Conservation (phyloP, 805 yeast species). For the Yamadazyma akitaensis region DNA sequence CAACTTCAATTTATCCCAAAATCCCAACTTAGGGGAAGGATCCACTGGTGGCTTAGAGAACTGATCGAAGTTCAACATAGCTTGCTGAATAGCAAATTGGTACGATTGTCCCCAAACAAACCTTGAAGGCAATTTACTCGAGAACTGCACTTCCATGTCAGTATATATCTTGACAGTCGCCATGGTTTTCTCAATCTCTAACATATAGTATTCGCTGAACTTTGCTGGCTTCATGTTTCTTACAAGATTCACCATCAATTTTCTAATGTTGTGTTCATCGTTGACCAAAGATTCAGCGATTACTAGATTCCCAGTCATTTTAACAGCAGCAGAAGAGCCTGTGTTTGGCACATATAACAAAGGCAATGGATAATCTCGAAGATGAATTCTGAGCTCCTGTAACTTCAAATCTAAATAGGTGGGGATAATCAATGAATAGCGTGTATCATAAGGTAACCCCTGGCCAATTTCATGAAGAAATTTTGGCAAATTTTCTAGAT, state of each 20-base stretch:
- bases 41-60: constrained; percentile 89
- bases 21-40: constrained; percentile 79
- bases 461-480: constrained; percentile 74
- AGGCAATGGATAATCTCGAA: constrained; percentile 87
- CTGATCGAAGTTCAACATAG: constrained; percentile 72
- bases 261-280: constrained; percentile 52
- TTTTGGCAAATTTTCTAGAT: constrained; percentile 43
- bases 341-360: constrained; percentile 51
- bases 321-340: constrained; percentile 12
- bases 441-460: constrained; percentile 71
- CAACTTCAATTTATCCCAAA: constrained; percentile 87
- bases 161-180: constrained; percentile 72
- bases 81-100: constrained; percentile 79
- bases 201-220: constrained; percentile 39
- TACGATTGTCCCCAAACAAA: constrained; percentile 84
- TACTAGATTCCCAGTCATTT: constrained; percentile 60
- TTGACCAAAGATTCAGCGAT: constrained; percentile 62
- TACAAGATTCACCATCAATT: constrained; percentile 45
- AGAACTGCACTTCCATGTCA: constrained; percentile 52
- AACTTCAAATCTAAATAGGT: constrained; percentile 52
- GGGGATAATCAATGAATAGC: constrained; percentile 69
- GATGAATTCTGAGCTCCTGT: constrained; percentile 62
- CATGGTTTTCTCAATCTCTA: constrained; percentile 71
- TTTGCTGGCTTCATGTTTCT: neutral
- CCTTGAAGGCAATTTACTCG: constrained; percentile 56